A percentile compares a stretch with the other conserved stretches of the same genome.
Evolutionary conservation across 768 basidiomycete genomes (phyloP).

Genomic region (Kwoniella pini): DNA sequence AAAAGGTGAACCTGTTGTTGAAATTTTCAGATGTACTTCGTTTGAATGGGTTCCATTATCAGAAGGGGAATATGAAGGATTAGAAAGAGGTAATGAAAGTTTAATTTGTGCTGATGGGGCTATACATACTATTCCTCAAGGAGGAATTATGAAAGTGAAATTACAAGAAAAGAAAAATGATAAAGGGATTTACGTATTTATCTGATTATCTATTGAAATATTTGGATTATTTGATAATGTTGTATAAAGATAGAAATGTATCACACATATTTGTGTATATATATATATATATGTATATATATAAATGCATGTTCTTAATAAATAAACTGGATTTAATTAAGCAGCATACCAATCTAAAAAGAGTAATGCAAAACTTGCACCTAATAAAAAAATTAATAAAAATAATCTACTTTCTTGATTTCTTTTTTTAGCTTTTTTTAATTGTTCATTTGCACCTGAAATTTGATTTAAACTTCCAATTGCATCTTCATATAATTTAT

Average conservation of each 20-base stretch:
- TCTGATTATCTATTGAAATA: not conserved
- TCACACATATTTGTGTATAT: not conserved
- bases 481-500: constrained; percentile 92
- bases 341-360: constrained; percentile 89
- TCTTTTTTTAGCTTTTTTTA: constrained; percentile 82
- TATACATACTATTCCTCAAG: constrained; percentile 64
- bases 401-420: constrained; percentile 85
- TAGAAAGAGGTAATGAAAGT: constrained; percentile 2
- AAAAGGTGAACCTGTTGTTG: constrained; percentile 64
- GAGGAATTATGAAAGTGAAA: constrained; percentile 60
- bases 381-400: constrained; percentile 85
- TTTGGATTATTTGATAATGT: not conserved
- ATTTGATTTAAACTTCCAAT: constrained; percentile 81
- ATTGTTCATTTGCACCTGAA: constrained; percentile 84
- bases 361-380: constrained; percentile 83
- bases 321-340: constrained; percentile 37
- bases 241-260: not conserved
- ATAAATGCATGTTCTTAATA: not conserved
- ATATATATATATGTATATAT: not conserved
- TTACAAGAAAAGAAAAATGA: constrained; percentile 48
- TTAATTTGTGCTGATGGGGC: constrained; percentile 78
- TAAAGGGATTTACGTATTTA: constrained; percentile 2
- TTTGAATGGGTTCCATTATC: constrained; percentile 77
- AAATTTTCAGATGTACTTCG: constrained; percentile 73
- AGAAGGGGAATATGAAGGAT: constrained; percentile 3